Conservation (phyloP, 345 rosid species). For the Psidium friedrichsthalianum region DNA sequence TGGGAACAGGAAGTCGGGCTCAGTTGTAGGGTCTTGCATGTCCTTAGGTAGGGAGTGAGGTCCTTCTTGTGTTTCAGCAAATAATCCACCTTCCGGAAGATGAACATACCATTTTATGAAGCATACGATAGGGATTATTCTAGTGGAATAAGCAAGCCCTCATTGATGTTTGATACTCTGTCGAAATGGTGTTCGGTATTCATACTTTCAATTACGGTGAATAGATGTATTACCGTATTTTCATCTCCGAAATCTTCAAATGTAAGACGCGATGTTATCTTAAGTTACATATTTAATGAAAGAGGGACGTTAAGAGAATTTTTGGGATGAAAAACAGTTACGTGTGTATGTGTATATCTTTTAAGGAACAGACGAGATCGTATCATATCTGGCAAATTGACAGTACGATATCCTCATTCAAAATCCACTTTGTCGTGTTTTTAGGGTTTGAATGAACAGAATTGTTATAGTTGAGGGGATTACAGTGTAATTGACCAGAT, state of each 20-base stretch:
- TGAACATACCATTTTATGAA: neutral
- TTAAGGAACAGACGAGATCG: neutral
- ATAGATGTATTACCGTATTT: neutral
- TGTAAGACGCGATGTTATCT: neutral
- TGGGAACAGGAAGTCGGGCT: conserved; percentile 80
- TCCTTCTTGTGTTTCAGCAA: conserved; percentile 69
- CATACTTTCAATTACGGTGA: neutral
- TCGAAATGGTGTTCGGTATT: neutral
- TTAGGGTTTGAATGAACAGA: neutral
- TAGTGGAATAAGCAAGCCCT: neutral
- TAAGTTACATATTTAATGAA: neutral
- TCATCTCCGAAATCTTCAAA: neutral
- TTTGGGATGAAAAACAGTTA: neutral
- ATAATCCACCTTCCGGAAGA: conserved; percentile 64
- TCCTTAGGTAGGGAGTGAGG: conserved; percentile 51
- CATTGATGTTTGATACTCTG: neutral
- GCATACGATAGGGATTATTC: neutral
- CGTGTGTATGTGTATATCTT: neutral
- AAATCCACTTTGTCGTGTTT: neutral
- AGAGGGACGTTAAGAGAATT: neutral
- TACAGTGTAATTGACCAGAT: neutral
- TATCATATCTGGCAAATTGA: neutral
- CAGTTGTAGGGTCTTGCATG: conserved; percentile 58
- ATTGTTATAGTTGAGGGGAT: neutral
- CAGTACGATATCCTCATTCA: neutral